A percentile compares a stretch with the other conserved stretches of the same genome.
Evolutionary conservation across 2,329 filamentous ascomycete genomes (phyloP).

Genomic region (Penicillium digitatum): DNA sequence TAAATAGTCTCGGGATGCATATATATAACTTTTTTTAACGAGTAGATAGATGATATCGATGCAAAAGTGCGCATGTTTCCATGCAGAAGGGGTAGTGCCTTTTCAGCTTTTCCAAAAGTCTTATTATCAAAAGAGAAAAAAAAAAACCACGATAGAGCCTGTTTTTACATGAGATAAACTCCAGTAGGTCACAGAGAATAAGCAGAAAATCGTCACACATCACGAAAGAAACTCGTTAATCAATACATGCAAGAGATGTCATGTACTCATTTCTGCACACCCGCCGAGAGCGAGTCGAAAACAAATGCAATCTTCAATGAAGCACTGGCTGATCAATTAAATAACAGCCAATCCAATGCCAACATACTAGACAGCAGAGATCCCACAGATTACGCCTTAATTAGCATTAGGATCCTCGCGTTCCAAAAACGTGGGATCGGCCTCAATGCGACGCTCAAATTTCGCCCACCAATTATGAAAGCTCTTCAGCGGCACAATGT

Average conservation of each 20-base stretch:
- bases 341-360: background rate
- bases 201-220: slow-evolving; percentile 4
- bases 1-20: background rate
- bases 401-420: slow-evolving; percentile 51
- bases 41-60: background rate
- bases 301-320: background rate
- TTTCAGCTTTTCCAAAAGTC: background rate
- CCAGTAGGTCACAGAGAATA: slow-evolving; percentile 1
- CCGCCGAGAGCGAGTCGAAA: background rate
- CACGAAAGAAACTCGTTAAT: slow-evolving; percentile 12
- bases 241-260: slow-evolving; percentile 6
- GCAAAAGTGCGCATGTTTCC: background rate
- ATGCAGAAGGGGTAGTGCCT: background rate
- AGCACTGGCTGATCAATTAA: background rate
- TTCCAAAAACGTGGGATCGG: slow-evolving; percentile 86
- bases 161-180: background rate
- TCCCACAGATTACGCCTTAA: background rate
- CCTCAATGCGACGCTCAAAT: slow-evolving; percentile 81
- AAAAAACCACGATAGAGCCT: background rate
- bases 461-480: slow-evolving; percentile 99
- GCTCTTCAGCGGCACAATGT: slow-evolving; percentile 87
- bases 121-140: background rate
- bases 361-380: background rate
- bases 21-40: background rate
- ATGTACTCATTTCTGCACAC: slow-evolving; percentile 4